These are phyloP conservation scores for Iodosphaeria phyllophila DNA, from an alignment of 2,329 filamentous ascomycete genomes.

Conservation along the genomic window DNA sequence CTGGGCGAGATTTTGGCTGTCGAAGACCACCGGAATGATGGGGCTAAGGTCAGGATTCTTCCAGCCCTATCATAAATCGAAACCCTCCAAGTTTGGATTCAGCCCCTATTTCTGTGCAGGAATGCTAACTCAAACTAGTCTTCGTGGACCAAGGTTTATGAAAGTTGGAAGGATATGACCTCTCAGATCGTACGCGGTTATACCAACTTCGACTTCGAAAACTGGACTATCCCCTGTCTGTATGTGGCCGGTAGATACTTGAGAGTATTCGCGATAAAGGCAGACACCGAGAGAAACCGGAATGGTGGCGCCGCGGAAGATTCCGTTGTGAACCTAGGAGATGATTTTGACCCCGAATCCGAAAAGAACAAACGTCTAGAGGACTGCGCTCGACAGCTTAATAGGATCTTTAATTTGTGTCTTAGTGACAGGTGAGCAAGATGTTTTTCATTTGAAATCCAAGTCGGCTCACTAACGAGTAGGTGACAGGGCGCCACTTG, in stretches of 20 bases:
- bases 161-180: slow-evolving; percentile 72
- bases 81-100: too few species aligned
- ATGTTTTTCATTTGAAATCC: too few species aligned
- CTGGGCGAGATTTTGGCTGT: slow-evolving; percentile 52
- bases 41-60: slow-evolving; percentile 14
- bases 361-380: slow-evolving; percentile 74
- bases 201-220: slow-evolving; percentile 53
- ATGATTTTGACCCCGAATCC: slow-evolving; percentile 62
- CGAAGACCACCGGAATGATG: slow-evolving; percentile 27
- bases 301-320: slow-evolving; percentile 20
- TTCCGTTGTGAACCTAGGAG: slow-evolving; percentile 37
- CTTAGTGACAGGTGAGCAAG: slow-evolving; percentile 61
- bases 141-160: slow-evolving; percentile 73
- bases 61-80: too few species aligned
- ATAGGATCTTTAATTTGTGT: slow-evolving; percentile 81
- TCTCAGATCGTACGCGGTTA: slow-evolving; percentile 67
- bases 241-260: slow-evolving; percentile 79
- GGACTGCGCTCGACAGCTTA: slow-evolving; percentile 78
- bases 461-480: slow-evolving; percentile 7
- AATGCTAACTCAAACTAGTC: slow-evolving; percentile 13
- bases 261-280: slow-evolving; percentile 74
- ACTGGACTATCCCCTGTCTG: slow-evolving; percentile 84
- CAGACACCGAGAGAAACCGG: slow-evolving; percentile 48
- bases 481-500: slow-evolving; percentile 53
- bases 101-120: too few species aligned